These are phyloP conservation scores for Sclerotiophoma versabilis DNA, from an alignment of 2,329 filamentous ascomycete genomes.

Conservation along the genomic window DNA sequence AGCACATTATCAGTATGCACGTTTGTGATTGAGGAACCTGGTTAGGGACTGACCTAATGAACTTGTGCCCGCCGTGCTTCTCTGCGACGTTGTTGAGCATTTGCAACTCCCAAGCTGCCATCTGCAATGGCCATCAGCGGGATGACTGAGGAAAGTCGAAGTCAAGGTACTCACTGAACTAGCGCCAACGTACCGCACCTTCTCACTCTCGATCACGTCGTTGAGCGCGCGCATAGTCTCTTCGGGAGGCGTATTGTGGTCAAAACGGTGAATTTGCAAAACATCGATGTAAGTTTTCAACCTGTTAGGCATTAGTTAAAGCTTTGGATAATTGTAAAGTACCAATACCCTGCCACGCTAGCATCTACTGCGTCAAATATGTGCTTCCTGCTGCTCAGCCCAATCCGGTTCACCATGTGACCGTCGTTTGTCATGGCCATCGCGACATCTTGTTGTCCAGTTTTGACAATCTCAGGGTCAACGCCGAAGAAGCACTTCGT, in stretches of 20 bases:
- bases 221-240: slow-evolving; percentile 67
- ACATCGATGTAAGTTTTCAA: slow-evolving; percentile 66
- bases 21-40: neutral
- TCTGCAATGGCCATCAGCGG: slow-evolving; percentile 34
- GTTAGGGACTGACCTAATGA: slow-evolving; percentile 43
- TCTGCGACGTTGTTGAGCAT: slow-evolving; percentile 55
- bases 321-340: no score
- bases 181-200: slow-evolving; percentile 51
- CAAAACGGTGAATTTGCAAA: slow-evolving; percentile 65
- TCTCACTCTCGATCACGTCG: slow-evolving; percentile 62
- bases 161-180: slow-evolving; percentile 13
- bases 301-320: no score
- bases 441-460: neutral
- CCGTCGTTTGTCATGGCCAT: slow-evolving; percentile 22
- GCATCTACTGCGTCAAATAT: slow-evolving; percentile 57
- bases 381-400: slow-evolving; percentile 49
- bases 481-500: slow-evolving; percentile 30
- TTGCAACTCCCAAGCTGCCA: slow-evolving; percentile 59
- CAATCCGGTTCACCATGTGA: slow-evolving; percentile 45
- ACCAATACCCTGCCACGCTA: slow-evolving; percentile 46
- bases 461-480: neutral
- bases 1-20: neutral
- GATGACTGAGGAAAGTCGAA: no score
- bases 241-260: slow-evolving; percentile 58
- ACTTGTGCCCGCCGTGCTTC: slow-evolving; percentile 55